Percentiles rank a stretch among this genome's conserved stretches.
Conservation (phyloP, 345 rosid species). For the Microcos paniculata region DNA sequence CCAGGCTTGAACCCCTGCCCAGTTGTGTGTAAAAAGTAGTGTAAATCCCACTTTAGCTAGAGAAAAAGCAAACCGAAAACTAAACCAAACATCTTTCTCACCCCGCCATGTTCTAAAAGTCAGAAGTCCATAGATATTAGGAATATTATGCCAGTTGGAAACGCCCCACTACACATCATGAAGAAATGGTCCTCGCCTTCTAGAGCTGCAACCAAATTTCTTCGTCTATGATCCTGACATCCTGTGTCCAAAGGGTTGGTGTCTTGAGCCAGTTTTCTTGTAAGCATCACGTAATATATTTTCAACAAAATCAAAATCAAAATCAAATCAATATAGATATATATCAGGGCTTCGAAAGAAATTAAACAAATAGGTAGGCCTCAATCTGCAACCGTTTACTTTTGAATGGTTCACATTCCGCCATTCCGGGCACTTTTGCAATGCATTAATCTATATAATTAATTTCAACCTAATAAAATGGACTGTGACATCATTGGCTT, state of each 20-base stretch:
- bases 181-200: neutral
- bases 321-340: too few relatives aligned
- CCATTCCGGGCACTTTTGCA: neutral
- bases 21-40: too few relatives aligned
- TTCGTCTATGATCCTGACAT: neutral
- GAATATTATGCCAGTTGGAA: neutral
- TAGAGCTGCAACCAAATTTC: neutral
- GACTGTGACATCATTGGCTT: neutral
- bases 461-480: neutral
- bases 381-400: conserved; percentile 5
- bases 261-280: neutral
- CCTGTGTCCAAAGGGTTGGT: neutral
- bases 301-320: neutral
- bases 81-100: neutral
- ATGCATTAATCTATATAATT: neutral
- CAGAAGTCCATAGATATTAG: neutral
- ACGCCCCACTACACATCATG: neutral
- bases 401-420: neutral
- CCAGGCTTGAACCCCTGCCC: too few relatives aligned
- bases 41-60: too few relatives aligned
- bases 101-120: neutral
- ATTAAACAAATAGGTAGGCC: neutral
- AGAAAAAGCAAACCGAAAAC: too few relatives aligned
- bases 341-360: neutral
- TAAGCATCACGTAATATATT: neutral